Percentiles rank a stretch among this genome's conserved stretches.
These are phyloP conservation scores for Podaxis sp. DNA, from an alignment of 768 basidiomycete genomes.

Conservation along the genomic window DNA sequence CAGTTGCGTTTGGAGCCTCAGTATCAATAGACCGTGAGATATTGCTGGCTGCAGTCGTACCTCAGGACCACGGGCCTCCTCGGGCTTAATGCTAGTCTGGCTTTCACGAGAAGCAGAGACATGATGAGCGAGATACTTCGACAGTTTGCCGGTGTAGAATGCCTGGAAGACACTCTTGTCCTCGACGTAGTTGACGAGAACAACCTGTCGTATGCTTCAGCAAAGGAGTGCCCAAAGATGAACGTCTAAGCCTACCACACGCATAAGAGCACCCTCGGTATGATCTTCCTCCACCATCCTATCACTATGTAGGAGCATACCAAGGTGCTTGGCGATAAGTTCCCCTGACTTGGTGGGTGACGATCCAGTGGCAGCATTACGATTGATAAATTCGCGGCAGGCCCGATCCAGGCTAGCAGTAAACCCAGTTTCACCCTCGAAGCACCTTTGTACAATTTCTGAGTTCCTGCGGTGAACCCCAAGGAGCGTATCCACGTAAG, in stretches of 20 bases:
- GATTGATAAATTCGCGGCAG: conserved; percentile 94
- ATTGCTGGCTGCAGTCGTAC: no score
- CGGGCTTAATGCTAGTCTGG: no score
- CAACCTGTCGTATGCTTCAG: conserved; percentile 65
- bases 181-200: conserved; percentile 97
- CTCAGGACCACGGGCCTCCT: no score
- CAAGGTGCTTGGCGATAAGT: conserved; percentile 89
- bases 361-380: conserved; percentile 87
- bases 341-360: conserved; percentile 92
- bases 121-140: no score
- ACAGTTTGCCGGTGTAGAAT: no score
- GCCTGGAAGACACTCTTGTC: conserved; percentile 50
- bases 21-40: no score
- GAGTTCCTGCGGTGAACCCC: conserved; percentile 93
- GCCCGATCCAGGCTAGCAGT: conserved; percentile 95
- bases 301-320: conserved; percentile 87
- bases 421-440: conserved; percentile 93
- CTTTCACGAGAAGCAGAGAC: no score
- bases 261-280: conserved; percentile 86
- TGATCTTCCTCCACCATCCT: conserved; percentile 94
- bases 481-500: conserved; percentile 90
- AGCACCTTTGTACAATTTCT: conserved; percentile 86
- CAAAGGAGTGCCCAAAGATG: conserved; percentile 19
- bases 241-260: conserved; percentile 62
- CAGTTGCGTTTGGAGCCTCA: no score